Evolutionary conservation across 768 basidiomycete genomes (phyloP), one percentile per base, ranked within the genome.

Genomic region (Xerocomus brunneocitrinus): DNA sequence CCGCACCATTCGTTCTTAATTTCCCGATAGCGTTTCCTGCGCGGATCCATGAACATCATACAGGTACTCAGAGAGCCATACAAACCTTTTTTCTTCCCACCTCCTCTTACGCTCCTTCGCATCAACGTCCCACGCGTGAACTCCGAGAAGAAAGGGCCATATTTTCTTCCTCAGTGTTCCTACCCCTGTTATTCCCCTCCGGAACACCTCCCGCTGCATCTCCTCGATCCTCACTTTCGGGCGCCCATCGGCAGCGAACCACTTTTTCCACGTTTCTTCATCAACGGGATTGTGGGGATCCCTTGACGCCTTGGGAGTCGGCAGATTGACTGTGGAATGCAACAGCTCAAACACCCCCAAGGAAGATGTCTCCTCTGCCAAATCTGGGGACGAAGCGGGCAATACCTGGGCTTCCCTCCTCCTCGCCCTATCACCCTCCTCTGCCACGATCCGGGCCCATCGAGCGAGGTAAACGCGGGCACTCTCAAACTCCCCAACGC

Each of bases 361-460:
- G 1, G 87, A 84, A 0, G 87, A 87, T 4, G 75, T 77, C 69
- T 86, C 89, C 63, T 84, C 84, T 16, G 67, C 77, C 34, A 75
- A 66, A 55, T 75, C 75, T 12, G 74, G 62, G 4, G 77, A 72
- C 6, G 79, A 74, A 3, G 83, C 71, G 4, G 83, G 82, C 12
- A 89, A 61, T 0, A 79, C 75, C 64, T 87, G 86, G 0, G 88
- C 83, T 68, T 99, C 97, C 41, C 81, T 79, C 58, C 84, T 73
- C 40, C 97, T 79, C 5, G 93, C 84, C 14, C 91, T 79, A 68
- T 99, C 97, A 16, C 97, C 97, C 67, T 98, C 97, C 70, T 99
- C 97, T 2, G 97, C 97, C 1, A 98, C 97, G 54, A 93, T 89
- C 47, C 95, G 79, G 4, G 97, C 97, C 97, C 97, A 99, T 31